These are phyloP conservation scores for Puccinia triticina DNA, from an alignment of 1,284 basidiomycete species.

Conservation along the genomic window DNA sequence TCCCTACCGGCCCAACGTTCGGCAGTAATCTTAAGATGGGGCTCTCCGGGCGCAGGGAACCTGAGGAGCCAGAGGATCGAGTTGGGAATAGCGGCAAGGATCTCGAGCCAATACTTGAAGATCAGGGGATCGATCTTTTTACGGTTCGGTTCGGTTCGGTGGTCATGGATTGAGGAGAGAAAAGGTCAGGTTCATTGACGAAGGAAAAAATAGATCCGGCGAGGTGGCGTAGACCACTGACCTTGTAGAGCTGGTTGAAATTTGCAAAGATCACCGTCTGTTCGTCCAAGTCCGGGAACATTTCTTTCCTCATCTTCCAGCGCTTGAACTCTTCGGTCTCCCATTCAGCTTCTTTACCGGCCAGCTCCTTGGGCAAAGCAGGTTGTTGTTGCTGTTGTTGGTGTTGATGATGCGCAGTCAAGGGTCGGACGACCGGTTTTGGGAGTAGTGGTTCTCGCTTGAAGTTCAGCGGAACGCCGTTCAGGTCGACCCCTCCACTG, in stretches of 20 bases:
- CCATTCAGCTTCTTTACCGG: constrained; percentile 62
- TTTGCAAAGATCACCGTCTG: constrained; percentile 68
- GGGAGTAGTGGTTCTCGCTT: background rate
- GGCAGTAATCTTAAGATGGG: constrained; percentile 66
- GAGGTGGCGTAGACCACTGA: constrained; percentile 31
- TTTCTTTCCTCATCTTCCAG: constrained; percentile 62
- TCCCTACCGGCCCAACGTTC: constrained; percentile 66
- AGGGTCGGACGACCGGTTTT: constrained; percentile 44
- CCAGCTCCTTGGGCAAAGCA: constrained; percentile 52
- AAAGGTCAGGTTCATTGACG: constrained; percentile 12
- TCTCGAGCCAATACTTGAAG: constrained; percentile 67
- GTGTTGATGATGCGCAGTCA: constrained; percentile 53
- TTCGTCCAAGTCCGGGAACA: constrained; percentile 65
- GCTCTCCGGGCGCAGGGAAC: constrained; percentile 67
- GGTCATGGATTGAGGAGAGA: background rate
- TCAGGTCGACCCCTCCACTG: constrained; percentile 32
- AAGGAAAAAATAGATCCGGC: background rate
- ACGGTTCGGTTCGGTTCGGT: background rate
- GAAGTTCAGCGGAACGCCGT: constrained; percentile 42
- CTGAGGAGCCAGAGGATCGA: constrained; percentile 70
- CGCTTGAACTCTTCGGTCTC: constrained; percentile 64
- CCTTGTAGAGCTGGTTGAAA: constrained; percentile 67
- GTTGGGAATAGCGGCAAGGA: constrained; percentile 65
- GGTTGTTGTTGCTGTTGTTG: constrained; percentile 51
- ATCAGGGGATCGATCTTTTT: constrained; percentile 67